These are phyloP conservation scores for Lumnitzera littorea DNA, from an alignment of 345 rosid genomes.

Conservation along the genomic window DNA sequence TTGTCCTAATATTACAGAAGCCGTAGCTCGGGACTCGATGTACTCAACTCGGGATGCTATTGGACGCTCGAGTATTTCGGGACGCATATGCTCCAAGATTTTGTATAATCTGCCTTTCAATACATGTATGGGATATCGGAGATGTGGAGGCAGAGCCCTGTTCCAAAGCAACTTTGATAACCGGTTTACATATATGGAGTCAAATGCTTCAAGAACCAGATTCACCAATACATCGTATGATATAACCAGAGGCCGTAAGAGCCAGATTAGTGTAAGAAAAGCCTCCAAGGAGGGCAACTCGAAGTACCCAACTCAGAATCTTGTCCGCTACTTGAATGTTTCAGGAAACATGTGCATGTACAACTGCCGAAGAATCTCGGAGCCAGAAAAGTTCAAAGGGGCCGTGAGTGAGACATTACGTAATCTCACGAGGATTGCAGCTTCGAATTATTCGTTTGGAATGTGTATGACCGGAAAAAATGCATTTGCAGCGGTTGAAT, in stretches of 20 bases:
- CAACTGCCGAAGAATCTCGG: constrained; percentile 9
- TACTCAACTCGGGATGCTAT: too few relatives aligned
- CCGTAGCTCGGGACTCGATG: too few relatives aligned
- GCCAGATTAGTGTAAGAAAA: constrained; percentile 8
- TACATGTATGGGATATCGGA: constrained; percentile 1
- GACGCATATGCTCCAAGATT: too few relatives aligned
- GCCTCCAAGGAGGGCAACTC: constrained; percentile 22
- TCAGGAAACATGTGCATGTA: constrained; percentile 13
- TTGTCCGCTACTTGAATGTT: constrained; percentile 20
- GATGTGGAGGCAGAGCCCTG: background rate
- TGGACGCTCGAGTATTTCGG: too few relatives aligned
- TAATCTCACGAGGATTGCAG: constrained; percentile 14
- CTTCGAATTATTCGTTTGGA: constrained; percentile 5
- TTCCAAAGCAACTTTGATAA: constrained; percentile 2
- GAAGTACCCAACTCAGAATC: constrained; percentile 19
- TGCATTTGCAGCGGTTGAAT: background rate
- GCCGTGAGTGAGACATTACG: constrained; percentile 17
- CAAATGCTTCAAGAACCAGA: background rate
- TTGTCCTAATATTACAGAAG: too few relatives aligned
- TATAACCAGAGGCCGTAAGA: background rate
- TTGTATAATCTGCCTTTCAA: constrained; percentile 7
- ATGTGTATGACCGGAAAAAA: constrained; percentile 10
- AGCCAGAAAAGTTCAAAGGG: constrained; percentile 14
- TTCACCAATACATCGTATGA: constrained; percentile 1
- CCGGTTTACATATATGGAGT: constrained; percentile 3